Base-by-base conservation (phyloP, 2,329 filamentous ascomycete species). In the Diaporthe batatas region DNA sequence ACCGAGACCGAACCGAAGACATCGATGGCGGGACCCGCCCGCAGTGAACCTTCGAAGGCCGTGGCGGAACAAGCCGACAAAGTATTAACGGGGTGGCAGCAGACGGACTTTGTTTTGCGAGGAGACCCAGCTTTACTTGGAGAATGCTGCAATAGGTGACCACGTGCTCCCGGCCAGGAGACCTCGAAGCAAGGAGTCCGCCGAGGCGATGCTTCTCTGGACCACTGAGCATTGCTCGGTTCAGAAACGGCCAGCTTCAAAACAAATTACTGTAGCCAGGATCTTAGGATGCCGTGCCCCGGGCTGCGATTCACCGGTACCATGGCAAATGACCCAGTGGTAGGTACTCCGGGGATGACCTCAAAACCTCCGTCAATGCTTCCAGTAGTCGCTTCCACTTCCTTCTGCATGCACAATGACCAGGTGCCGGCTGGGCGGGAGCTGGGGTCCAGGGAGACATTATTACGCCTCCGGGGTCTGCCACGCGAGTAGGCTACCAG, bases 241-340 rank as follows among this genome's bases (percentile, higher is more conserved):
- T 67, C 21, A 67, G 62, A 67, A 36, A 67, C 47, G 47, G 25
- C 62, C 62, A 53, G 32, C 44, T 44, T 44, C 51, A 57, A 69
- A 74, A 72, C 55, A 74, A 53, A 71, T 49, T 70, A 51, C n/a
- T 39, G 32, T 67, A 49, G 29, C 62, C 39, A 67, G 62, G 39
- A 68, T 47, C 44, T 64, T 58, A 29, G 59, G 47, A 47, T 54
- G 55, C 47, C 32, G 34, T 59, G 53, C 55, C 34, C 49, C 25
- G 49, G 64, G 65, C 6, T 39, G 49, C 55, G 53, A 64, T 64
- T 18, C 39, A 49, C 54, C 68, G 51, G 47, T 54, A 65, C 65
- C 47, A 57, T 8, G 53, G 44, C 39, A 21, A 57, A 51, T 55
- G 62, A 23, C 34, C 14, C 29, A 23, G 23, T 42, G 51, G 62